These are phyloP conservation scores for Colletotrichum tabaci DNA, from an alignment of 2,329 filamentous ascomycete genomes.

Conservation along the genomic window DNA sequence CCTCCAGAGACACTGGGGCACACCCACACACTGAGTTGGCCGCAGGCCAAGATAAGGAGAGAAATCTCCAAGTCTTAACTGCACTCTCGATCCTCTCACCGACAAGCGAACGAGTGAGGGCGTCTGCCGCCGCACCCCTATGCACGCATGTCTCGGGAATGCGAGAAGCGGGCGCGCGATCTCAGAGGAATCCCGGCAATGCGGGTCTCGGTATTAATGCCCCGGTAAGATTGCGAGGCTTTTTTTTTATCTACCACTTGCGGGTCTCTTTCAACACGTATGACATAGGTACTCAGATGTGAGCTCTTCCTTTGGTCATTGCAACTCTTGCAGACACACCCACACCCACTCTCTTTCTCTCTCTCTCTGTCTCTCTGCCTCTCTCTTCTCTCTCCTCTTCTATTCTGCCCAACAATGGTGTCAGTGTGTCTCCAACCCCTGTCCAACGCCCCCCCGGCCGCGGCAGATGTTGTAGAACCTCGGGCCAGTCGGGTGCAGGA, in stretches of 20 bases:
- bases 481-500: constrained; percentile 7
- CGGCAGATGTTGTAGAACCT: constrained; percentile 11
- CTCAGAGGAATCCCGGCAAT: constrained; percentile 31
- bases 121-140: constrained; percentile 23
- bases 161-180: constrained; percentile 26
- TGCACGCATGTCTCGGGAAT: constrained; percentile 40
- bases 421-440: not conserved
- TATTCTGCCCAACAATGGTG: not conserved
- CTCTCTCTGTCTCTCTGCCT: too few relatives aligned
- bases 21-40: not conserved
- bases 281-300: too few relatives aligned
- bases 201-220: constrained; percentile 36
- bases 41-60: not conserved
- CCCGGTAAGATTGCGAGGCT: constrained; percentile 12
- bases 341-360: too few relatives aligned
- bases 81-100: constrained; percentile 7
- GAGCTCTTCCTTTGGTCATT: too few relatives aligned
- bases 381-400: too few relatives aligned
- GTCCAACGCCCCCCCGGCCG: not conserved
- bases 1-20: constrained; percentile 5
- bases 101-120: constrained; percentile 29
- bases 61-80: not conserved
- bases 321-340: not conserved
- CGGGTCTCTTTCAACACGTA: not conserved
- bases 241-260: constrained; percentile 10